Evolutionary conservation across 805 yeast genomes (phyloP), one percentile per base, ranked within the genome.

Genomic region (Candida verbasci): DNA sequence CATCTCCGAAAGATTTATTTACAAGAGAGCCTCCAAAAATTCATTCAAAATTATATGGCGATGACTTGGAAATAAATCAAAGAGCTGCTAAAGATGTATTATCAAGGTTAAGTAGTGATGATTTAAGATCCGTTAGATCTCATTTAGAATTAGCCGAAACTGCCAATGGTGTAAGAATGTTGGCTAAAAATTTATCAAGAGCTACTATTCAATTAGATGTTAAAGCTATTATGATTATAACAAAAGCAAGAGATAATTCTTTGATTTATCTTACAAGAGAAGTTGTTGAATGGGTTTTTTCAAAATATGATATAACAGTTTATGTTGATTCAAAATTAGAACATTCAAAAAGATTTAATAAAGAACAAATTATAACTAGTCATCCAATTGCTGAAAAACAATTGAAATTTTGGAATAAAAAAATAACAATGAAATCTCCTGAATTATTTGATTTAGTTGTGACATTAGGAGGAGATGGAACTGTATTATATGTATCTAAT

Each of bases 191-290:
- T 54, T 60, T 85, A 25, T 70, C 78, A 36, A 76, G 77, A 45
- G 85, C 89, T 3, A 81, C 84, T 3, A 78, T 87, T 18, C 80
- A 79, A 47, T 58, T 87, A 15, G 80, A 82, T 38, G 79, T 84
- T 14, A 72, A 73, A 30, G 77, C 85, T 12, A 76, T 87, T 14
- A 72, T 87, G 78, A 76, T 87, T 10, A 88, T 88, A 14, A 87
- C 96, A n/a, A 87, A 87, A 56, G 93, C 94, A 1, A 70, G 94
- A 37, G 96, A 88, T 54, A 80, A 83, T 47, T 79, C 87, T 6
- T 62, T 88, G 35, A 78, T 84, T 6, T 80, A 76, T 49, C 62
- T 86, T 31, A 85, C 96, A 0, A 68, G 91, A 39, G 93, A 85
- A 49, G 65, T 88, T 45, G 80, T 86, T 1, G 86, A 78, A 48